Conservation (phyloP, 352 stramenopile species). For the Phytopythium litorale region DNA sequence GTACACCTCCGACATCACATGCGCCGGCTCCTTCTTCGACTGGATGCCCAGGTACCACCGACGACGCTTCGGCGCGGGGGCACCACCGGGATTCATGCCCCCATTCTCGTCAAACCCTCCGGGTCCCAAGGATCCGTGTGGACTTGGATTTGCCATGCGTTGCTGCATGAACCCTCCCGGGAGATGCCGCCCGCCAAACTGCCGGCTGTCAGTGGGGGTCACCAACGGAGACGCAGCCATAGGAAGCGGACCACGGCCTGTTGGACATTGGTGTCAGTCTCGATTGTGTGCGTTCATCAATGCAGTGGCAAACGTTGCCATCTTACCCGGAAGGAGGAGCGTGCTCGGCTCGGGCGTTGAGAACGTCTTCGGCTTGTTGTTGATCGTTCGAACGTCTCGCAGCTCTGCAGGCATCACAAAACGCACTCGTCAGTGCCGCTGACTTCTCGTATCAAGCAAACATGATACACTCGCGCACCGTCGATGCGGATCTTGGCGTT, state of each 20-base stretch:
- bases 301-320: not conserved
- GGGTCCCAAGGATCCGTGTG: not conserved
- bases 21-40: slow-evolving; percentile 98
- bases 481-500: slow-evolving; percentile 93
- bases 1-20: slow-evolving; percentile 99
- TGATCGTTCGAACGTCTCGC: slow-evolving; percentile 60
- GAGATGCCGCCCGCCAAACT: slow-evolving; percentile 60
- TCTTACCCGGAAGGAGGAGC: slow-evolving; percentile 51
- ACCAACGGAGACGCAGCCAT: slow-evolving; percentile 80
- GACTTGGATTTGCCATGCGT: slow-evolving; percentile 19
- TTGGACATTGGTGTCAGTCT: not conserved
- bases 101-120: slow-evolving; percentile 34
- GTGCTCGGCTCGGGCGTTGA: slow-evolving; percentile 58
- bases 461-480: slow-evolving; percentile 24
- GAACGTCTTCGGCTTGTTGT: slow-evolving; percentile 80
- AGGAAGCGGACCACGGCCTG: slow-evolving; percentile 65
- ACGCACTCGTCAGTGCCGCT: slow-evolving; percentile 5
- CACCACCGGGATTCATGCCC: slow-evolving; percentile 10
- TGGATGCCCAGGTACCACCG: slow-evolving; percentile 99
- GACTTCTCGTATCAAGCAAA: not conserved
- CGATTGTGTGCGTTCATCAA: not conserved
- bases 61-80: slow-evolving; percentile 64
- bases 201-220: slow-evolving; percentile 55
- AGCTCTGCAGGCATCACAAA: slow-evolving; percentile 35
- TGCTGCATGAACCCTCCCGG: slow-evolving; percentile 15